These are phyloP conservation scores for Lactarius quietus DNA, from an alignment of 768 basidiomycete species.

Conservation along the genomic window DNA sequence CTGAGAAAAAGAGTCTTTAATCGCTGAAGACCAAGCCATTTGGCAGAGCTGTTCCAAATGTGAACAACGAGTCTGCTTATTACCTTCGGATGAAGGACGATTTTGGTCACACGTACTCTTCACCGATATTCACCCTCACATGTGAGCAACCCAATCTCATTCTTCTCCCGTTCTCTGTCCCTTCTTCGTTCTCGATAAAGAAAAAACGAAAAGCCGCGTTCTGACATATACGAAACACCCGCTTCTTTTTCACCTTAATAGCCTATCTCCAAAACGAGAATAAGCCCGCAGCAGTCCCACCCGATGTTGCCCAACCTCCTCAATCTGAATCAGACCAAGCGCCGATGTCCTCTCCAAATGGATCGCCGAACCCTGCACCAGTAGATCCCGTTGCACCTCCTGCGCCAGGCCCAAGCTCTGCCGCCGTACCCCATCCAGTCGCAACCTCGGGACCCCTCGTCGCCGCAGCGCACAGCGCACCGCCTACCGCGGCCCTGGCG, in stretches of 20 bases:
- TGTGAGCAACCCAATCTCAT: conserved; percentile 25
- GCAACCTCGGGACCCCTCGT: conserved; percentile 23
- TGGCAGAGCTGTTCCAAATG: conserved; percentile 29
- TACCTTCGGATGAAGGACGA: conserved; percentile 34
- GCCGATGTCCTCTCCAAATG: conserved; percentile 1
- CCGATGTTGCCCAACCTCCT: conserved; percentile 4
- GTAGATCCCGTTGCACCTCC: conserved; percentile 2
- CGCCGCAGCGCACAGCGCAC: conserved; percentile 27
- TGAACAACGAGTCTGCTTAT: conserved; percentile 27
- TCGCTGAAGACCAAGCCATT: conserved; percentile 22
- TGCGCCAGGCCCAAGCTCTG: conserved; percentile 6
- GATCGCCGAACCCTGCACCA: neutral
- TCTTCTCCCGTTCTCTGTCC: neutral
- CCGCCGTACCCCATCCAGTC: conserved; percentile 1
- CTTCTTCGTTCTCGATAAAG: neutral
- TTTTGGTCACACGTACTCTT: conserved; percentile 29
- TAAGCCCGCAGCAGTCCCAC: neutral
- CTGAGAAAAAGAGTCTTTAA: neutral
- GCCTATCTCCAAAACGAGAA: conserved; percentile 10
- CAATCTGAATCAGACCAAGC: conserved; percentile 9
- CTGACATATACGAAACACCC: neutral
- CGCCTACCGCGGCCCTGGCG: conserved; percentile 34
- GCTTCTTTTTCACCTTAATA: neutral
- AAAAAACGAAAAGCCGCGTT: neutral
- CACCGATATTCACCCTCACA: conserved; percentile 33